phyloP scores from a whole-genome alignment of 768 basidiomycete species.

The Hypsizygus marmoreus region DNA sequence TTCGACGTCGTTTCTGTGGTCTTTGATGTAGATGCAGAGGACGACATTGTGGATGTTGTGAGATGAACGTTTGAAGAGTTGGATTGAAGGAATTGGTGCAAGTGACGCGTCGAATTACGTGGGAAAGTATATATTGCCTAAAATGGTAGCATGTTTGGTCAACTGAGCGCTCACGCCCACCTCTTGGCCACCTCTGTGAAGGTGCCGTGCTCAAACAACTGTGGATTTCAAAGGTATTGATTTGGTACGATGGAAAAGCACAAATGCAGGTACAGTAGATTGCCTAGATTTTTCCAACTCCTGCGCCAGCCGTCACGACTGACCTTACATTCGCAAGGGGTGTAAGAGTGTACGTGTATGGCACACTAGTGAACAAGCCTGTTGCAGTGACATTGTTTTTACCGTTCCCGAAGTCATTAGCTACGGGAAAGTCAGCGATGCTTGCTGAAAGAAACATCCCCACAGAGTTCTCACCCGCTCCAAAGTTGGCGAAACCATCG shows the following conservation, averaged over 20 bases:
- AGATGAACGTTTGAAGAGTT: background rate
- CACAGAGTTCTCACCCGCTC: constrained; percentile 13
- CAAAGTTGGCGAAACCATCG: constrained; percentile 23
- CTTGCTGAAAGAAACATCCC: background rate
- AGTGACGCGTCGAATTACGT: constrained; percentile 24
- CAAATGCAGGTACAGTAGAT: background rate
- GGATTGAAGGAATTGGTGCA: constrained; percentile 1
- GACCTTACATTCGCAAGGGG: constrained; percentile 19
- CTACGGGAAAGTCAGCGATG: background rate
- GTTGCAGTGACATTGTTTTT: constrained; percentile 23
- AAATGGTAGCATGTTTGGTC: too few species aligned
- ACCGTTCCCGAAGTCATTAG: constrained; percentile 21
- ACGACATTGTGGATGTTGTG: constrained; percentile 34
- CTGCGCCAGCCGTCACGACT: constrained; percentile 16
- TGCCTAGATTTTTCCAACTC: constrained; percentile 20
- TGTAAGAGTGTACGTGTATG: constrained; percentile 19
- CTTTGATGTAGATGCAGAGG: constrained; percentile 53
- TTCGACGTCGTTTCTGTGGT: constrained; percentile 37
- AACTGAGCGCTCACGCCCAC: too few species aligned
- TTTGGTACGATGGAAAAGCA: too few species aligned
- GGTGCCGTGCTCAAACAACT: too few species aligned
- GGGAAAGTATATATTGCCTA: constrained; percentile 12
- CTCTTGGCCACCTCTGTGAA: too few species aligned
- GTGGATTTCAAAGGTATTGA: too few species aligned
- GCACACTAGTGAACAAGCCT: constrained; percentile 22